Evolutionary conservation across 2,329 filamentous ascomycete genomes (phyloP).

Genomic region (Cryphonectria nitschkei): DNA sequence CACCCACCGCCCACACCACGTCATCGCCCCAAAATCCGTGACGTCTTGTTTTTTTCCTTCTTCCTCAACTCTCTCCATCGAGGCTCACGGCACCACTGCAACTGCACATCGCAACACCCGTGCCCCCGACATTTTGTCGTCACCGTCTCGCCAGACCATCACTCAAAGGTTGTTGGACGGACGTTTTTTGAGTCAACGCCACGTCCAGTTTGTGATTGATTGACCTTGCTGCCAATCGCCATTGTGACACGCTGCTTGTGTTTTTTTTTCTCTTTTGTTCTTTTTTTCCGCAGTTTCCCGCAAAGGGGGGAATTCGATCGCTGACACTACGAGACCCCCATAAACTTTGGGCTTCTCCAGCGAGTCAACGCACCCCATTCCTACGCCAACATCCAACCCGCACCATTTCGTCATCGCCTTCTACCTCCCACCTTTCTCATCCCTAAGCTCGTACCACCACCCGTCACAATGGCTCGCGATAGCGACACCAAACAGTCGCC

Average conservation of each 20-base stretch:
- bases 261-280: not conserved
- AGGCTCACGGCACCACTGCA: slow-evolving; percentile 17
- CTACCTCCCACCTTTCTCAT: not conserved
- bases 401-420: slow-evolving; percentile 42
- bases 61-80: slow-evolving; percentile 25
- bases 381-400: slow-evolving; percentile 9
- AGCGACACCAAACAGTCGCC: slow-evolving; percentile 53
- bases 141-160: slow-evolving; percentile 8
- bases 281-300: not conserved
- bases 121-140: slow-evolving; percentile 11
- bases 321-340: slow-evolving; percentile 28
- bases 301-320: slow-evolving; percentile 2
- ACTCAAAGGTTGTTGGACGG: not conserved
- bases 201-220: not conserved
- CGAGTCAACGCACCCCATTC: slow-evolving; percentile 13
- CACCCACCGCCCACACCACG: slow-evolving; percentile 30
- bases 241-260: slow-evolving; percentile 7
- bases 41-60: slow-evolving; percentile 29
- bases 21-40: slow-evolving; percentile 30
- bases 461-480: slow-evolving; percentile 28
- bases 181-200: not conserved
- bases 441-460: not conserved
- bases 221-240: slow-evolving; percentile 7
- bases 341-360: slow-evolving; percentile 23
- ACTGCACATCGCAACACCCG: slow-evolving; percentile 4